Evolutionary conservation across 2,329 filamentous ascomycete genomes (phyloP).

Genomic region (Colletotrichum sp.): DNA sequence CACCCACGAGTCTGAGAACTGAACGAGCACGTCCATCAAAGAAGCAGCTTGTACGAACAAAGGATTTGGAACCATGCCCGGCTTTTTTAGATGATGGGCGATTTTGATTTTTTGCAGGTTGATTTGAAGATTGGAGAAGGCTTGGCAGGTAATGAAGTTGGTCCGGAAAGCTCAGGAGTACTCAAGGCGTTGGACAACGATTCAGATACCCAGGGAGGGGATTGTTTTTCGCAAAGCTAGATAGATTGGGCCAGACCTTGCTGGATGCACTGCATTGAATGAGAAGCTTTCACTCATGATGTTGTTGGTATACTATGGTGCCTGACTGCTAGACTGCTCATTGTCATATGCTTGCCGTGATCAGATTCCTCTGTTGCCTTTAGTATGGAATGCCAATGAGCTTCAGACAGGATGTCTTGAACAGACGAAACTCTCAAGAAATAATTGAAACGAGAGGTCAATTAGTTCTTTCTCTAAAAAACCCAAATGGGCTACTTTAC

Average conservation of each 20-base stretch:
- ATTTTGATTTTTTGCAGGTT: background rate
- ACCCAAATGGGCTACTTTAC: background rate
- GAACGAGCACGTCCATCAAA: background rate
- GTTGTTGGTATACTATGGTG: background rate
- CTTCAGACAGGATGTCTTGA: background rate
- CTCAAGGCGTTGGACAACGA: background rate
- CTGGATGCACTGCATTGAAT: background rate
- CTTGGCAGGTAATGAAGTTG: background rate
- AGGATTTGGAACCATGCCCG: background rate
- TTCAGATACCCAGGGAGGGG: background rate
- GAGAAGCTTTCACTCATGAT: background rate
- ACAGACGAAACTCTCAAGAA: background rate
- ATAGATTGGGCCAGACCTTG: background rate
- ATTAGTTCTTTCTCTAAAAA: background rate
- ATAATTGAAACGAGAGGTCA: background rate
- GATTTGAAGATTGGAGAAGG: background rate
- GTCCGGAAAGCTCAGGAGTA: background rate
- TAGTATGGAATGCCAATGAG: background rate
- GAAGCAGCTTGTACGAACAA: background rate
- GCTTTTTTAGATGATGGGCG: background rate
- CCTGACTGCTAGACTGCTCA: too few relatives aligned
- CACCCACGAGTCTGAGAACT: background rate
- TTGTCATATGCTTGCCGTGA: too few relatives aligned
- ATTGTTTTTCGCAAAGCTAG: background rate
- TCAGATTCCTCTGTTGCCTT: rapidly evolving